A percentile compares a stretch with the other conserved stretches of the same genome.
Conservation (phyloP, 2,329 filamentous ascomycete genomes). For the Xylaria sp. region DNA sequence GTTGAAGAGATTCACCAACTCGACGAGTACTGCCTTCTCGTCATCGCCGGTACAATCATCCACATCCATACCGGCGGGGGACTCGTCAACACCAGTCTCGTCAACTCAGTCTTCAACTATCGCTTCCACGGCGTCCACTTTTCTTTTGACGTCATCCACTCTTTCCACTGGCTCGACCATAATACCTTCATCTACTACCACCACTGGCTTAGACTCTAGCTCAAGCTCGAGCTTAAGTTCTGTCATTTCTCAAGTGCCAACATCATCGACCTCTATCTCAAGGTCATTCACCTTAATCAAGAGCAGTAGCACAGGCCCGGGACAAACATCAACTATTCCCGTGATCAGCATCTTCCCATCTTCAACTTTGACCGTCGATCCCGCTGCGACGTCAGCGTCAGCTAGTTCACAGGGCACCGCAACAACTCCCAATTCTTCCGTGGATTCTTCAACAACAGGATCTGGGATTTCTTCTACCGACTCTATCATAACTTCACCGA, state of each 20-base stretch:
- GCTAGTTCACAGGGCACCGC: constrained; percentile 15
- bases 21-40: constrained; percentile 24
- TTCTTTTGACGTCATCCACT: constrained; percentile 11
- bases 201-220: constrained; percentile 4
- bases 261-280: constrained; percentile 36
- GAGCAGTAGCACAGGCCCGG: constrained; percentile 31
- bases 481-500: constrained; percentile 19
- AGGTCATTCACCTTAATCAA: constrained; percentile 40
- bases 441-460: not conserved
- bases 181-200: constrained; percentile 28
- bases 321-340: constrained; percentile 38
- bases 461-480: constrained; percentile 26
- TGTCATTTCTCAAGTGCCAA: constrained; percentile 27
- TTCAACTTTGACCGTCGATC: constrained; percentile 35
- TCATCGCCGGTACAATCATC: constrained; percentile 26
- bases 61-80: constrained; percentile 16
- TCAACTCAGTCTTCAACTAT: constrained; percentile 19
- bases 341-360: constrained; percentile 43
- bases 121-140: constrained; percentile 3
- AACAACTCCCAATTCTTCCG: constrained; percentile 16
- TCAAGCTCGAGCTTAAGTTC: constrained; percentile 29
- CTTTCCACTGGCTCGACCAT: constrained; percentile 15
- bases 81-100: constrained; percentile 21
- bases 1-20: constrained; percentile 43
- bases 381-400: constrained; percentile 6